phyloP scores from a whole-genome alignment of 2,329 filamentous ascomycete species.

The Raffaelea ambrosiae region DNA sequence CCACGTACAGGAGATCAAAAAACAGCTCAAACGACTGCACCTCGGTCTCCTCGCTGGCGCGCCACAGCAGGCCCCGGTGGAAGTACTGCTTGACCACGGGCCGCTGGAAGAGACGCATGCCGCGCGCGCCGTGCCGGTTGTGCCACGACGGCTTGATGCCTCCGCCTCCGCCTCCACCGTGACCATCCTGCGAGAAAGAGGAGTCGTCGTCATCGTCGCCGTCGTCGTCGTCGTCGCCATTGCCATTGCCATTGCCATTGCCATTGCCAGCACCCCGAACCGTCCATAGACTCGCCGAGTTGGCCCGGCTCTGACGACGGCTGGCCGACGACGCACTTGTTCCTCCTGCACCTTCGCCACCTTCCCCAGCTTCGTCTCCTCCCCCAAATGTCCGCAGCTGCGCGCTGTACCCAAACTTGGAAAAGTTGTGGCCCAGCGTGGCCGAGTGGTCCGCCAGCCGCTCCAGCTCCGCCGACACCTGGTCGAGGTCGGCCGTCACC shows the following conservation, averaged over 20 bases:
- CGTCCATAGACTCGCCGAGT: too few species aligned
- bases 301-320: slow-evolving; percentile 1
- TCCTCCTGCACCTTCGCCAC: slow-evolving; percentile 15
- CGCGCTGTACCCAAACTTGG: slow-evolving; percentile 54
- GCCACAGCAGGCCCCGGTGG: slow-evolving; percentile 56
- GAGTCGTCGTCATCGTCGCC: slow-evolving; percentile 5
- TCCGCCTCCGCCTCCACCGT: not conserved
- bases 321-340: not conserved
- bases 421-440: slow-evolving; percentile 51
- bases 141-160: slow-evolving; percentile 10
- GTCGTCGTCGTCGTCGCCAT: slow-evolving; percentile 18
- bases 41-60: slow-evolving; percentile 48
- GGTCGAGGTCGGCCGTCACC: slow-evolving; percentile 43
- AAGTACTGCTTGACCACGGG: slow-evolving; percentile 58
- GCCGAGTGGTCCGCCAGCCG: slow-evolving; percentile 37
- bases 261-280: too few species aligned
- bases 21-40: slow-evolving; percentile 58
- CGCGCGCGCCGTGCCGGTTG: slow-evolving; percentile 25
- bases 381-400: slow-evolving; percentile 38
- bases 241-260: too few species aligned
- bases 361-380: slow-evolving; percentile 21
- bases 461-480: slow-evolving; percentile 43
- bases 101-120: slow-evolving; percentile 48
- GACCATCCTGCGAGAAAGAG: too few species aligned
- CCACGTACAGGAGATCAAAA: slow-evolving; percentile 54